Percentiles rank a stretch among this genome's conserved stretches.
Conservation (phyloP, 306 rosid species). For the Datisca glomerata region DNA sequence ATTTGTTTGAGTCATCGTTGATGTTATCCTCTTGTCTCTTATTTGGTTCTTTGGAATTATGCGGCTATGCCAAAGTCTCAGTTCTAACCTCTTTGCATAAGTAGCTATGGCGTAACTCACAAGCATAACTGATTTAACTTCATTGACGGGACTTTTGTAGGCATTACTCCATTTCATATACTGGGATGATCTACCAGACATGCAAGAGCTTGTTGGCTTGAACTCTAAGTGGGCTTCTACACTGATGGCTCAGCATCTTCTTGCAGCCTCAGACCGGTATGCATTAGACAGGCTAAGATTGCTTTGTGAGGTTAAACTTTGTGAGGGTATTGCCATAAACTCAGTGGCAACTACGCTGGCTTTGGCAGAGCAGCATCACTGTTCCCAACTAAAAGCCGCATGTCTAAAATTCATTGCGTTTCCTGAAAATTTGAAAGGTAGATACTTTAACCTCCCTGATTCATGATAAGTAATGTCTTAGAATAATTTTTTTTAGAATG, state of each 20-base stretch:
- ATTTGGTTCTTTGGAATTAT: too few relatives aligned
- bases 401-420: conserved; percentile 45
- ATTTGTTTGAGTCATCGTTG: too few relatives aligned
- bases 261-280: conserved; percentile 66
- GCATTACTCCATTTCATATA: conserved; percentile 58
- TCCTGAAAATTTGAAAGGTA: conserved; percentile 65
- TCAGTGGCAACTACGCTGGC: conserved; percentile 67
- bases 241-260: conserved; percentile 54
- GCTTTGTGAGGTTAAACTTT: conserved; percentile 51
- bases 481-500: too few relatives aligned
- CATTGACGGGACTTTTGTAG: too few relatives aligned
- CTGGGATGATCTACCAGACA: conserved; percentile 51
- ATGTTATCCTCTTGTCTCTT: too few relatives aligned
- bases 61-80: too few relatives aligned
- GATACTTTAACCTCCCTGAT: too few relatives aligned
- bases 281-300: conserved; percentile 58
- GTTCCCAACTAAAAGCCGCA: conserved; percentile 43
- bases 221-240: conserved; percentile 46
- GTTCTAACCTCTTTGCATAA: too few relatives aligned
- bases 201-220: conserved; percentile 36
- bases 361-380: conserved; percentile 70
- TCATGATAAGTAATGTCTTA: too few relatives aligned
- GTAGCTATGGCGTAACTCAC: too few relatives aligned
- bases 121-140: too few relatives aligned
- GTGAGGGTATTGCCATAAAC: conserved; percentile 47